Evolutionary conservation across 768 basidiomycete species (phyloP), one percentile per base, ranked within the genome.

Genomic region (Suillus subaureus): DNA sequence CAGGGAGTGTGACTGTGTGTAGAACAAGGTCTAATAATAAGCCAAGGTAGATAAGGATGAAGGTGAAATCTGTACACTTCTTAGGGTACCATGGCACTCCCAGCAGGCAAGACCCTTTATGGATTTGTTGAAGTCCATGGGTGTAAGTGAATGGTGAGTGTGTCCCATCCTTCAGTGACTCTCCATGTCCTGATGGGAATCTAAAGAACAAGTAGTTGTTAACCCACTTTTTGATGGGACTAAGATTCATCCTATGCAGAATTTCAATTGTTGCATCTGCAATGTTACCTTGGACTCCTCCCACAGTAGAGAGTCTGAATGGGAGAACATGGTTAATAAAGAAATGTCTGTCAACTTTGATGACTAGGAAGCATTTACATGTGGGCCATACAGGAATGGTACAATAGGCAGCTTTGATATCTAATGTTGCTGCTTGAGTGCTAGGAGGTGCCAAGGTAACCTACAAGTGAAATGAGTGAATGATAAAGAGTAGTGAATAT

Each of bases 401-500:
- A 0, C 77, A 64, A 64, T 80, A 79, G 43, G 78, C 79, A 54
- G 76, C 77, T 6, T 68, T 70, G 35, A 80, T 78, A 67, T 81
- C 77, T 1, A 73, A 55, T 0, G 71, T 75, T 45, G 73, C 73
- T 0, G 72, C 79, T 58, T 79, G 72, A 0, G 75, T 72, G 1
- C 79, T 77, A 0, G 66, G 68, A 8, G 77, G 78, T 3, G 76
- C 74, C 0, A 47, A 16, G 11, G 77, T 70, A 26, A 79, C 69
- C 78, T 80, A 69, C 35, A 35, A 9, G 9, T 9, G 35, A 6
- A 35, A 35, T 35, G 35, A 35, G 35, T 31, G 35, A 35, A 35
- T 35, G 35, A 4, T 31, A 2, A 31, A 31, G 31, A 2, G 31
- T 31, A 31, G 31, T 31, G 31, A 31, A 31, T 31, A 2, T 31